Percentiles rank a stretch among this genome's conserved stretches.
These are phyloP conservation scores for Ceratobasidium sp. DNA, from an alignment of 1,284 basidiomycete species.

Conservation along the genomic window DNA sequence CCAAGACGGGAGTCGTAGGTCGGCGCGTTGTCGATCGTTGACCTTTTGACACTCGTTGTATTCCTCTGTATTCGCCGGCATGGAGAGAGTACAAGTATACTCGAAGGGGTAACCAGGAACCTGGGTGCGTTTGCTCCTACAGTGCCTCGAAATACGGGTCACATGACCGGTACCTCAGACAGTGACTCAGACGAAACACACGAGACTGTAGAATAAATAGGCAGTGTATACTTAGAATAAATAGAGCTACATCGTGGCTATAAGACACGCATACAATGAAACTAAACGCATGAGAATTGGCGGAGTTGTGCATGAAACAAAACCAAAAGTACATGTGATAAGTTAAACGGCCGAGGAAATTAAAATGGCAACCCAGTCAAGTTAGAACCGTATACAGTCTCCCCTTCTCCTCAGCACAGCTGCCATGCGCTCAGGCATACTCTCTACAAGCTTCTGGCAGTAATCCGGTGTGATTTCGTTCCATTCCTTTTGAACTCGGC, in stretches of 20 bases:
- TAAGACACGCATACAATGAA: not conserved
- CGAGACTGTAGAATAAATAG: too few species aligned
- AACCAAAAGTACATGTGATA: not conserved
- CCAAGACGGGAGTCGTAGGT: too few species aligned
- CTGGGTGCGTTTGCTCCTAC: too few species aligned
- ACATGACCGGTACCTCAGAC: too few species aligned
- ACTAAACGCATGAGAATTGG: not conserved
- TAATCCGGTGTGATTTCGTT: slow-evolving; percentile 5
- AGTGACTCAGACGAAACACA: too few species aligned
- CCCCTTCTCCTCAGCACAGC: not conserved
- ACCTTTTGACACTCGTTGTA: too few species aligned
- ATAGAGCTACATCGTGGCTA: not conserved
- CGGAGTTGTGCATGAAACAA: slow-evolving; percentile 5
- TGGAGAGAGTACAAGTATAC: too few species aligned
- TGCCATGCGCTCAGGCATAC: slow-evolving; percentile 41
- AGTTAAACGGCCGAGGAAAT: not conserved
- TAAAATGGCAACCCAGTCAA: not conserved
- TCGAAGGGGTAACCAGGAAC: too few species aligned
- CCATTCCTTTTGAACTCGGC: slow-evolving; percentile 26
- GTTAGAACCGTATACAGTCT: not conserved
- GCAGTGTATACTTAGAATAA: not conserved
- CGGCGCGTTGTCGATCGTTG: too few species aligned
- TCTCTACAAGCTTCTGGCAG: slow-evolving; percentile 25
- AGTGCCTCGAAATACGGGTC: too few species aligned
- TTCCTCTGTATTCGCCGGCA: too few species aligned